phyloP scores from a whole-genome alignment of 345 rosid species.

The sweet orange (Citrus sinensis) region DNA sequence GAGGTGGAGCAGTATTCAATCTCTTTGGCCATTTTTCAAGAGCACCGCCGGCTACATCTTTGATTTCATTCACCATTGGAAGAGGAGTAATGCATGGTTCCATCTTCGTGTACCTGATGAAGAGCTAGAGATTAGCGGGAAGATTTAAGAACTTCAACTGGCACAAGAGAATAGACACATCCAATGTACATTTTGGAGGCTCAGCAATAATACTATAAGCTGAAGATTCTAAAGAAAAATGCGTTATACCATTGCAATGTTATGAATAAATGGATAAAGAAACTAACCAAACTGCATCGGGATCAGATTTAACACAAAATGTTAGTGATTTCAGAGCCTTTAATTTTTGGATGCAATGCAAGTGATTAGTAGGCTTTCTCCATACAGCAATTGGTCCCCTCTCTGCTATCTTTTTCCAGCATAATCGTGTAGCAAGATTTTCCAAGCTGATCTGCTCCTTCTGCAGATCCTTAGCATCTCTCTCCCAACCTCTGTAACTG shows the following conservation, averaged over 20 bases:
- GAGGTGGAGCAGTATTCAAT: constrained; percentile 38
- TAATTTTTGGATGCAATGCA: constrained; percentile 40
- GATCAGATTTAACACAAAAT: constrained; percentile 37
- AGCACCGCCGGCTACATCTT: constrained; percentile 35
- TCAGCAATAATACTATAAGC: background rate
- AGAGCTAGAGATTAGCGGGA: background rate
- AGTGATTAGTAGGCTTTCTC: constrained; percentile 64
- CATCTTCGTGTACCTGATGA: constrained; percentile 51
- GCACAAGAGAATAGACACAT: background rate
- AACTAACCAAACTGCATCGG: constrained; percentile 58
- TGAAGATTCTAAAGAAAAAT: background rate
- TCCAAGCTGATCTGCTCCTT: constrained; percentile 49
- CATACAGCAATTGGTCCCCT: constrained; percentile 51
- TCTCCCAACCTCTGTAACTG: constrained; percentile 45
- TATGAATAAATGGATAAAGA: background rate
- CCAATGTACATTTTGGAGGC: background rate
- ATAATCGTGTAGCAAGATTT: constrained; percentile 46
- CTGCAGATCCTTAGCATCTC: constrained; percentile 34
- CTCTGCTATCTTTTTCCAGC: constrained; percentile 71
- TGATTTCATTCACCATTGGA: constrained; percentile 24
- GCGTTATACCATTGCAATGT: too few species aligned
- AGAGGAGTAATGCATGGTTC: constrained; percentile 57
- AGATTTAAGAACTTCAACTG: background rate
- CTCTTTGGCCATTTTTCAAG: constrained; percentile 50
- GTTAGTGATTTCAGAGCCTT: constrained; percentile 33